Conservation (phyloP, 2,329 filamentous ascomycete genomes). For the Neurospora crassa region DNA sequence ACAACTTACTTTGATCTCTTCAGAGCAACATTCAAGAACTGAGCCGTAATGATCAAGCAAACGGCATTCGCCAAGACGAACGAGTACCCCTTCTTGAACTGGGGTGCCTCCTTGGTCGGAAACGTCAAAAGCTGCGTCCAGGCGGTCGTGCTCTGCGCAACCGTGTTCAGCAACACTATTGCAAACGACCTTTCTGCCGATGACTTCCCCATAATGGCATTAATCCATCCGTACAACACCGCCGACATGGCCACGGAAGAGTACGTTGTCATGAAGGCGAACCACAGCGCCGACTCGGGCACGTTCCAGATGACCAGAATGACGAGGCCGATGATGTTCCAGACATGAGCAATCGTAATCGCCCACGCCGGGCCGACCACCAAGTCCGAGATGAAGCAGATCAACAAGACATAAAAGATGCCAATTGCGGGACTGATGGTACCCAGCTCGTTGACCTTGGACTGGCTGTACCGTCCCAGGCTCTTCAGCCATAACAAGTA, state of each 20-base stretch:
- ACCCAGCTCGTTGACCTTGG: conserved; percentile 40
- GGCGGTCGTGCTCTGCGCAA: conserved; percentile 45
- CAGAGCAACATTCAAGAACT: conserved; percentile 16
- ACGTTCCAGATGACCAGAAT: conserved; percentile 47
- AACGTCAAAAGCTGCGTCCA: conserved; percentile 47
- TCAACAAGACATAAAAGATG: conserved; percentile 44
- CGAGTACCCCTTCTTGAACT: conserved; percentile 32
- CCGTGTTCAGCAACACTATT: conserved; percentile 39
- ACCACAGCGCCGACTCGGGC: conserved; percentile 43
- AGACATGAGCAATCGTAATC: conserved; percentile 39
- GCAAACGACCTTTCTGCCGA: conserved; percentile 38
- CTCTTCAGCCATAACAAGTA: conserved; percentile 52
- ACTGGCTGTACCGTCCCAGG: conserved; percentile 34
- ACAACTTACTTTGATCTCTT: conserved; percentile 17
- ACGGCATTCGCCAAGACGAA: conserved; percentile 23
- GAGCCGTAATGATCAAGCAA: conserved; percentile 14
- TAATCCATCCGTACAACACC: conserved; percentile 47
- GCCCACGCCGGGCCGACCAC: conserved; percentile 42
- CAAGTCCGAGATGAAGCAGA: conserved; percentile 46
- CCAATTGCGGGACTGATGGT: conserved; percentile 43
- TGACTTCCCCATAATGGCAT: conserved; percentile 35
- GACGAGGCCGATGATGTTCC: conserved; percentile 44
- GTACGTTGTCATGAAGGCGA: conserved; percentile 40
- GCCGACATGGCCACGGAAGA: conserved; percentile 41
- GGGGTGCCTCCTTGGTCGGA: conserved; percentile 32